Conservation (phyloP, 2,329 filamentous ascomycete genomes). For the Ceratocystis smalleyi region DNA sequence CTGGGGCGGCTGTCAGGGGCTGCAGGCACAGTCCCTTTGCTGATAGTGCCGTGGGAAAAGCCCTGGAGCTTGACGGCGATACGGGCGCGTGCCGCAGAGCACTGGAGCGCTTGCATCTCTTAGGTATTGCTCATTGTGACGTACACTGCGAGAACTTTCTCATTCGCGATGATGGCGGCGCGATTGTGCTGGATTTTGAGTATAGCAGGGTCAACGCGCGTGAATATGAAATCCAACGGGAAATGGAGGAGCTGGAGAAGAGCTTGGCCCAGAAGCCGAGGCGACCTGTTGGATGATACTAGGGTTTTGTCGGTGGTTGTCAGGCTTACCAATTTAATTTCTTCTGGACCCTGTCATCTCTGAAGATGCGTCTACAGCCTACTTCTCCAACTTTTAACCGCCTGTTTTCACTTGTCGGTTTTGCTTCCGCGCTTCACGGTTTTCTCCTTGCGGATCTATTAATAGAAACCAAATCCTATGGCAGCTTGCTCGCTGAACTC, state of each 20-base stretch:
- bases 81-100: background rate
- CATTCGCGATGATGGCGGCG: background rate
- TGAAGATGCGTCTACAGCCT: background rate
- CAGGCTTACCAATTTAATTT: background rate
- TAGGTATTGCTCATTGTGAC: slow-evolving; percentile 6
- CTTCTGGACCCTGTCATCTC: background rate
- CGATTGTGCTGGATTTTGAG: slow-evolving; percentile 7
- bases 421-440: background rate
- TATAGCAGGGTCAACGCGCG: background rate
- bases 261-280: background rate
- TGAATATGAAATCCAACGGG: background rate
- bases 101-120: slow-evolving; percentile 1
- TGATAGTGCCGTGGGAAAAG: background rate
- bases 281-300: background rate
- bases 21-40: background rate
- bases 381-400: background rate
- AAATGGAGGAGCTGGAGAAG: slow-evolving; percentile 5
- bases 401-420: background rate
- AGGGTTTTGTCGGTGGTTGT: background rate
- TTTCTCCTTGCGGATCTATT: background rate
- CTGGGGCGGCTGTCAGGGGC: too few species aligned
- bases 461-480: background rate
- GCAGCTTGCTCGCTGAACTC: too few species aligned
- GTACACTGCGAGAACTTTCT: slow-evolving; percentile 9
- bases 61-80: background rate